These are phyloP conservation scores for Chaetomium cochliodes DNA, from an alignment of 495 filamentous ascomycete species.

Conservation along the genomic window DNA sequence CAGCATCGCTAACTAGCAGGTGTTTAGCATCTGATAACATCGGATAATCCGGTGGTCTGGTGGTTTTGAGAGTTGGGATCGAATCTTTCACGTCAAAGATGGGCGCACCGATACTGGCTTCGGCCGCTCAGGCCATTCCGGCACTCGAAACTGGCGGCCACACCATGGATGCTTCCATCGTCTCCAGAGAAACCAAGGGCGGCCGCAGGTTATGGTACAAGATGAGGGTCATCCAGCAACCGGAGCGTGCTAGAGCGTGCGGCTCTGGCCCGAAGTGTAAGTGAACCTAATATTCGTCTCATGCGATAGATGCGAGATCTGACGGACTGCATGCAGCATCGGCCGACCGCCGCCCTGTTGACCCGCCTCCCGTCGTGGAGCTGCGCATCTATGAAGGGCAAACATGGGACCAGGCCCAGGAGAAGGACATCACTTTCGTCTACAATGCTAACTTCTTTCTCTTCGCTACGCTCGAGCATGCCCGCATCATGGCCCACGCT, in stretches of 20 bases:
- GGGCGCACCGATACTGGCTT: slow-evolving; percentile 35
- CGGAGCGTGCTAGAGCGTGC: slow-evolving; percentile 92
- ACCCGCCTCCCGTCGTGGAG: slow-evolving; percentile 95
- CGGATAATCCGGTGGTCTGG: not conserved
- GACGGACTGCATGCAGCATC: slow-evolving; percentile 67
- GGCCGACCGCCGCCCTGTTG: slow-evolving; percentile 92
- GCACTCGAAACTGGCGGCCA: slow-evolving; percentile 26
- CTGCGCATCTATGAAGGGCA: slow-evolving; percentile 82
- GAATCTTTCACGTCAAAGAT: slow-evolving; percentile 20
- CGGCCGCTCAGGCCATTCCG: slow-evolving; percentile 32
- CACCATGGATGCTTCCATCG: slow-evolving; percentile 20
- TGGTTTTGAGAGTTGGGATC: not conserved
- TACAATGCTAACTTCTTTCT: slow-evolving; percentile 99
- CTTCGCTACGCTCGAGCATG: slow-evolving; percentile 86
- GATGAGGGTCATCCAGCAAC: slow-evolving; percentile 88
- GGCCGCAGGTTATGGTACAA: slow-evolving; percentile 79
- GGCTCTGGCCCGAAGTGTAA: slow-evolving; percentile 92
- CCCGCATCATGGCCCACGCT: slow-evolving; percentile 80
- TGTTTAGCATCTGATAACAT: not conserved
- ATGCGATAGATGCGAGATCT: slow-evolving; percentile 10
- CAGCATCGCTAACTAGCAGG: not conserved
- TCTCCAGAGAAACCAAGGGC: slow-evolving; percentile 66
- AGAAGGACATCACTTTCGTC: slow-evolving; percentile 82
- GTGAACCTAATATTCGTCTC: slow-evolving; percentile 33
- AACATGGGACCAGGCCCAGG: slow-evolving; percentile 52